Percentiles rank a stretch among this genome's conserved stretches.
These are phyloP conservation scores for Gracilaria domingensis DNA, from an alignment of 23 red algal species.

Conservation along the genomic window DNA sequence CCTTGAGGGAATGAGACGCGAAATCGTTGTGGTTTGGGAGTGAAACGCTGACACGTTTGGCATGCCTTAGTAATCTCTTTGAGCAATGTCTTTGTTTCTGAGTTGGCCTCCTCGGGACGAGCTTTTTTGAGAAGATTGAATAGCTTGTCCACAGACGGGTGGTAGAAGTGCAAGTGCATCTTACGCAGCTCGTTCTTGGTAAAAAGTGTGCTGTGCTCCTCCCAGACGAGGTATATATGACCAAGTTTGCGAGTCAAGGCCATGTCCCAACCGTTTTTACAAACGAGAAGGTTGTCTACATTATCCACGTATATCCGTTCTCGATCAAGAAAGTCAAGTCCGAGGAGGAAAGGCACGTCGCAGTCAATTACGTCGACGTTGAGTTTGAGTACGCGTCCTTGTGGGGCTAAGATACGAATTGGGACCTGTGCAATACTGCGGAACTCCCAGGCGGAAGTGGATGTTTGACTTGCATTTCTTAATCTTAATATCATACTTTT, in stretches of 20 bases:
- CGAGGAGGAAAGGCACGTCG: background rate
- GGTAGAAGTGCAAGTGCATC: constrained; percentile 7
- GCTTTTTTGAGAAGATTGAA: constrained; percentile 17
- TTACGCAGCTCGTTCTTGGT: background rate
- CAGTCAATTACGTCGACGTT: background rate
- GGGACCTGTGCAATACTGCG: background rate
- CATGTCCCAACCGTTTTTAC: background rate
- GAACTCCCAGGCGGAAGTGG: background rate
- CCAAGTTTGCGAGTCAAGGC: background rate
- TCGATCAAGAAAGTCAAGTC: background rate
- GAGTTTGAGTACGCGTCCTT: background rate
- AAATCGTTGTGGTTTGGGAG: constrained; percentile 22
- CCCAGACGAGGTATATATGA: background rate
- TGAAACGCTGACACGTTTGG: background rate
- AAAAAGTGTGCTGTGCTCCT: background rate
- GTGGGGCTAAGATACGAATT: background rate
- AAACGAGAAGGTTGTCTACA: background rate
- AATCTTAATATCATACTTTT: background rate
- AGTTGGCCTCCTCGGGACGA: background rate
- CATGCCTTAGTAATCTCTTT: constrained; percentile 29
- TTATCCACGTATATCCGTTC: background rate
- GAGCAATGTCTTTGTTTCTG: background rate
- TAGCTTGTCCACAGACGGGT: constrained; percentile 34
- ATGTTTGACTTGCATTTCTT: background rate
- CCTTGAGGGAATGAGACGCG: background rate